Evolutionary conservation across 495 filamentous ascomycete genomes (phyloP).

Genomic region (Hypomontagnella submonticulosa): DNA sequence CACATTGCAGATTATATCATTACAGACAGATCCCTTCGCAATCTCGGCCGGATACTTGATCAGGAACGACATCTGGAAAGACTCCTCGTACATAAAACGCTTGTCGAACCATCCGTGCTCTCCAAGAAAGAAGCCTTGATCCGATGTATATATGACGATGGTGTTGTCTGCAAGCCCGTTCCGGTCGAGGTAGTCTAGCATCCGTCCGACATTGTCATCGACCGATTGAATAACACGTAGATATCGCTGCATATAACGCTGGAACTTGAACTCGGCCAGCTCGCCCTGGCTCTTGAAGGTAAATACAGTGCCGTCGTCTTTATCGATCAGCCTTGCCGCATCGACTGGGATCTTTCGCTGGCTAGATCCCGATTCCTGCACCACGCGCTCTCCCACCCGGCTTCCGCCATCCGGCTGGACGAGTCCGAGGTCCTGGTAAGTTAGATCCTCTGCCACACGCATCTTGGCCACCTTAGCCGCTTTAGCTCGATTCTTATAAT

Average conservation of each 20-base stretch:
- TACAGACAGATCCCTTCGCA: slow-evolving; percentile 44
- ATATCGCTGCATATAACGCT: slow-evolving; percentile 62
- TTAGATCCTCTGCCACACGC: slow-evolving; percentile 56
- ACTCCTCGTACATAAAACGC: slow-evolving; percentile 61
- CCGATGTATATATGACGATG: slow-evolving; percentile 56
- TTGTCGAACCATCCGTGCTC: slow-evolving; percentile 64
- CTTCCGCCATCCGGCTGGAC: slow-evolving; percentile 55
- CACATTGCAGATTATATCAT: slow-evolving; percentile 58
- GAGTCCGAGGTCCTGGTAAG: slow-evolving; percentile 56
- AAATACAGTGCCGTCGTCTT: slow-evolving; percentile 53
- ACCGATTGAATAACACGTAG: slow-evolving; percentile 57
- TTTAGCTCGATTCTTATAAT: slow-evolving; percentile 58
- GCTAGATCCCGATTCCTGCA: slow-evolving; percentile 30
- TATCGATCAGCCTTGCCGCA: slow-evolving; percentile 52
- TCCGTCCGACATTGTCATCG: slow-evolving; percentile 57
- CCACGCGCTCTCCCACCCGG: slow-evolving; percentile 48
- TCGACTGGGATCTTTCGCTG: slow-evolving; percentile 53
- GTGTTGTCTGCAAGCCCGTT: slow-evolving; percentile 53
- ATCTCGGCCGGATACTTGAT: slow-evolving; percentile 54
- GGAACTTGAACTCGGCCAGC: slow-evolving; percentile 59
- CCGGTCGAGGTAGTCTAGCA: slow-evolving; percentile 53
- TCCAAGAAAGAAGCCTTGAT: slow-evolving; percentile 62
- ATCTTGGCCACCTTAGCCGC: slow-evolving; percentile 55
- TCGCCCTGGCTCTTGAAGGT: slow-evolving; percentile 50
- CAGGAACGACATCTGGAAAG: slow-evolving; percentile 60